Percentiles rank a stretch among this genome's conserved stretches.
phyloP scores from a whole-genome alignment of 305 asterid genomes.

The Fraxinus ornus region DNA sequence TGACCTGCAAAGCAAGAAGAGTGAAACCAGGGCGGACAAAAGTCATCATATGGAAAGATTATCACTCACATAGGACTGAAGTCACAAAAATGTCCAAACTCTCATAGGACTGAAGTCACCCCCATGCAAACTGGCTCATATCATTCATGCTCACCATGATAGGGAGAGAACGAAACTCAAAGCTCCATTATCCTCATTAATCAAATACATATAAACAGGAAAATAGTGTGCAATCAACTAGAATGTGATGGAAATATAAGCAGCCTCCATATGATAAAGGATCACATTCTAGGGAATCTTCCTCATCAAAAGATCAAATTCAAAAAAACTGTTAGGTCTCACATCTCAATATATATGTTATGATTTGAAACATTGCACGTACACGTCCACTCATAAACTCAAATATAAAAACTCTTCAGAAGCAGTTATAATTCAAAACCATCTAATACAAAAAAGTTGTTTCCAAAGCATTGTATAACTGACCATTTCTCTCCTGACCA shows the following conservation, averaged over 20 bases:
- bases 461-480: slow-evolving; percentile 66
- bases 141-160: slow-evolving; percentile 1
- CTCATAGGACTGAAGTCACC: too few species aligned
- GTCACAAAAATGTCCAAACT: too few species aligned
- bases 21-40: too few species aligned
- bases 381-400: not conserved
- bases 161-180: slow-evolving; percentile 9
- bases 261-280: not conserved
- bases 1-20: too few species aligned
- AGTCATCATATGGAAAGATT: too few species aligned
- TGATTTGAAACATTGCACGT: not conserved
- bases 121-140: not conserved
- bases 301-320: not conserved
- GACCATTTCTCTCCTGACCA: slow-evolving; percentile 73
- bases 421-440: not conserved
- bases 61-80: too few species aligned
- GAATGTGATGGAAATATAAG: slow-evolving; percentile 2
- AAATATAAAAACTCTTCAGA: not conserved
- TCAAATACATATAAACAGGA: not conserved
- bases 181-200: not conserved
- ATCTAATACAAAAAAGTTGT: slow-evolving; percentile 10
- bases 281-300: not conserved
- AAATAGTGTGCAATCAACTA: not conserved
- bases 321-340: not conserved
- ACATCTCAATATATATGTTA: not conserved